Evolutionary conservation across 108 stramenopile genomes (phyloP), one percentile per base, ranked within the genome.

Genomic region (Parietichytrium sp.): DNA sequence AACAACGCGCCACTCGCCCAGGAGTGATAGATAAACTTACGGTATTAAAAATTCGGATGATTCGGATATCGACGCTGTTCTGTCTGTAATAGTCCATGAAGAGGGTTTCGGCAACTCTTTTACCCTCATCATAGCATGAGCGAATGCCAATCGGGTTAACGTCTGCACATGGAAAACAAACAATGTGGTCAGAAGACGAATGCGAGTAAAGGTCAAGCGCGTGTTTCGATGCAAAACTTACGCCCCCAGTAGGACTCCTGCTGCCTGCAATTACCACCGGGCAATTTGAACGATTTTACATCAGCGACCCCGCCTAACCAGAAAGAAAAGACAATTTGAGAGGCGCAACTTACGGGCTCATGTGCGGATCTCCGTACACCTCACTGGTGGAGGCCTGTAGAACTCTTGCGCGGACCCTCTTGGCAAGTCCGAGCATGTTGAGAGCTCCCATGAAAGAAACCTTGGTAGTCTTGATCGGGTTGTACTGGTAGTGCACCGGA

Each of bases 401-500:
- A 36, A 99, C 94, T 49, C 94, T 90, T 36, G 98, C 96, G 45
- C 89, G 87, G 29, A 95, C 92, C 29, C 98, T 92, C 87, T 97
- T 97, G 38, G 98, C 98, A 52, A 99, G 87, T 33, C 98, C 98
- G 26, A 99, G 86, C 97, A 99, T 96, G 86, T 99, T 97, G 52
- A 97, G 81, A 1, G 96, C 96, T 49, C 98, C 98, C 86, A 54
- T 83, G 51, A 96, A 96, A 82, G 87, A 88, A 1, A 96, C 97
- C 88, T 99, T 99, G 79, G 96, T 97, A 16, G 98, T 99, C 85
- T 99, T 99, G 48, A 99, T 96, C 3, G 97, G 97, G 85, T 99
- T 99, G 91, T 97, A 99, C 90, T 99, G 98, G 84, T 99, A 99
- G 84, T 99, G 98, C 18, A 96, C 96, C 29, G 98, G 98, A 55